phyloP scores from a whole-genome alignment of 116 monocot genomes.

The Dioscorea cayenensis region DNA sequence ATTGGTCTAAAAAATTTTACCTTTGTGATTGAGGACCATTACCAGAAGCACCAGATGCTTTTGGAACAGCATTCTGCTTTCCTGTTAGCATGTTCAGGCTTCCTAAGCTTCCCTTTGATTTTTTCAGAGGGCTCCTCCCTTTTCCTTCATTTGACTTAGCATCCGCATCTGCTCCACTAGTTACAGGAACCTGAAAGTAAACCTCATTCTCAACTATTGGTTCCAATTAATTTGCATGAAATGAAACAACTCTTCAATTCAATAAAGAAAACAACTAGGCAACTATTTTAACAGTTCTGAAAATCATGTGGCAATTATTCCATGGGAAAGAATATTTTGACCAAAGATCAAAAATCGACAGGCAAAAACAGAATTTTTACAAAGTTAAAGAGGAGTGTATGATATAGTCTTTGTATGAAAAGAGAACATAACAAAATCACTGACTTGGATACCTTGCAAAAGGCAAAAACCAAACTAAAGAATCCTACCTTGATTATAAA shows the following conservation, averaged over 20 bases:
- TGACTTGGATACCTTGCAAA: no score
- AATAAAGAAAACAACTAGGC: no score
- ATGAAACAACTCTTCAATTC: no score
- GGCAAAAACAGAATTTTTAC: no score
- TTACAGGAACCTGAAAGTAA: conserved; percentile 46
- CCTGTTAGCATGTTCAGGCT: conserved; percentile 61
- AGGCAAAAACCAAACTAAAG: no score
- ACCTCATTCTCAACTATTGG: background rate
- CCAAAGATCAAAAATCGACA: no score
- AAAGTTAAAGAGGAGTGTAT: no score
- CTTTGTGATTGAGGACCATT: conserved; percentile 66
- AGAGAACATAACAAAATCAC: no score
- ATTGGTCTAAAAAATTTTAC: conserved; percentile 4
- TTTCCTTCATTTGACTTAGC: conserved; percentile 54
- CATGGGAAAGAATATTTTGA: no score
- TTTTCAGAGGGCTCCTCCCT: conserved; percentile 43
- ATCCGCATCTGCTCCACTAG: conserved; percentile 37
- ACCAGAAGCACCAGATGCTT: conserved; percentile 57
- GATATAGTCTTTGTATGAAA: background rate
- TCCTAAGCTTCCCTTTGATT: conserved; percentile 52
- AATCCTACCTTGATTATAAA: no score
- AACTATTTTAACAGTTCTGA: no score
- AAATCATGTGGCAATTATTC: no score
- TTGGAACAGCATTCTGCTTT: conserved; percentile 49
- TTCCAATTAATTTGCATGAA: background rate